Percentiles rank a stretch among this genome's conserved stretches.
Conservation (phyloP, 2,329 filamentous ascomycete genomes). For the Ophiocordyceps robertsii region DNA sequence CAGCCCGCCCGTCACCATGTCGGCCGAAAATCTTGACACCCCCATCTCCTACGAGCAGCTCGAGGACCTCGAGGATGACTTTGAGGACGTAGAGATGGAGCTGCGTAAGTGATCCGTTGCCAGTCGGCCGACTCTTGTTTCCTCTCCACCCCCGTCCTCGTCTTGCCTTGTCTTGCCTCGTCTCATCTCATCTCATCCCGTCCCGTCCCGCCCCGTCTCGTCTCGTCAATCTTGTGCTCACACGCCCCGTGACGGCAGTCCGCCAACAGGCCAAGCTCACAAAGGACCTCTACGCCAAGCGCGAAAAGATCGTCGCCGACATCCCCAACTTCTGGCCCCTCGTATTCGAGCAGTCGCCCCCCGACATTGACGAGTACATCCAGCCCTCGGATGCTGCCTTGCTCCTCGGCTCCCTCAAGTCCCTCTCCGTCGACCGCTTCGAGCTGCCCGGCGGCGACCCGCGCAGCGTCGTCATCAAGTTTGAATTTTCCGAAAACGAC, state of each 20-base stretch:
- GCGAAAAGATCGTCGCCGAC: slow-evolving; percentile 52
- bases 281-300: slow-evolving; percentile 62
- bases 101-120: slow-evolving; percentile 50
- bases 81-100: slow-evolving; percentile 70
- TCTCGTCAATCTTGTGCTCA: not conserved
- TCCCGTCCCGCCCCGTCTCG: no score
- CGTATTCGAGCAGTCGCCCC: slow-evolving; percentile 75
- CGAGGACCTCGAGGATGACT: slow-evolving; percentile 66
- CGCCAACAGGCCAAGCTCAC: slow-evolving; percentile 58
- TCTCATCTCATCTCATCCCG: no score
- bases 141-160: no score
- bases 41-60: slow-evolving; percentile 62
- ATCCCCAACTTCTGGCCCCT: slow-evolving; percentile 92
- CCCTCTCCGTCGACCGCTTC: slow-evolving; percentile 64
- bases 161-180: no score
- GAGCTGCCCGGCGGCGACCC: slow-evolving; percentile 69
- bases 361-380: slow-evolving; percentile 79
- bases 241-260: slow-evolving; percentile 31
- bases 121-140: not conserved
- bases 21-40: slow-evolving; percentile 21
- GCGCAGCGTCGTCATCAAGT: slow-evolving; percentile 62
- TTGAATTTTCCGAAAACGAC: slow-evolving; percentile 70
- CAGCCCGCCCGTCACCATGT: slow-evolving; percentile 13
- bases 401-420: slow-evolving; percentile 53
- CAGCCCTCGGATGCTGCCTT: slow-evolving; percentile 65